phyloP scores from a whole-genome alignment of 768 basidiomycete genomes.

The Tylopilus intermedius region DNA sequence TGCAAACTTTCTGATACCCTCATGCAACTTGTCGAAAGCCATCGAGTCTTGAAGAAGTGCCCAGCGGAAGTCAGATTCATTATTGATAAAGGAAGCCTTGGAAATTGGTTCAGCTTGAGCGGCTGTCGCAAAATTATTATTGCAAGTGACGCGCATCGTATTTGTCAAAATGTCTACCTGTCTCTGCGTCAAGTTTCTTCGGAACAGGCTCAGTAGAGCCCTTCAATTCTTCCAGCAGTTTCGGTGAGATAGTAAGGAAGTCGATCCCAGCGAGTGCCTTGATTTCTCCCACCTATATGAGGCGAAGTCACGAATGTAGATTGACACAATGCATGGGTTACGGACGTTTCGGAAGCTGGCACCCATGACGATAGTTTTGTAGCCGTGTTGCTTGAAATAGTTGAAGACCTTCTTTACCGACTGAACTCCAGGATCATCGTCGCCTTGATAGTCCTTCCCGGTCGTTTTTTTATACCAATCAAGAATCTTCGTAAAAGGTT shows the following conservation, averaged over 20 bases:
- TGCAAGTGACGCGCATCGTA: not conserved
- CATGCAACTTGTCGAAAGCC: constrained; percentile 48
- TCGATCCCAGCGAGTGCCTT: constrained; percentile 91
- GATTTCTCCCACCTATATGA: constrained; percentile 76
- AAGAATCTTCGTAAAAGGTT: constrained; percentile 60
- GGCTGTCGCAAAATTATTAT: not conserved
- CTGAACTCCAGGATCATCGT: constrained; percentile 90
- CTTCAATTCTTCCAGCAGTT: constrained; percentile 85
- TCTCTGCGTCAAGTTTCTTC: constrained; percentile 69
- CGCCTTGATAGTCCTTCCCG: constrained; percentile 80
- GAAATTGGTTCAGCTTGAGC: constrained; percentile 59
- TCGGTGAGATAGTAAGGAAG: constrained; percentile 90
- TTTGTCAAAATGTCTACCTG: constrained; percentile 37
- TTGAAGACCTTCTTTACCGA: constrained; percentile 95
- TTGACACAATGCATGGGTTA: constrained; percentile 1
- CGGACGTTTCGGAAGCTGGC: constrained; percentile 95
- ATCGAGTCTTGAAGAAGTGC: constrained; percentile 81
- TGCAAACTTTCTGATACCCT: constrained; percentile 93
- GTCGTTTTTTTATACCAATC: constrained; percentile 96
- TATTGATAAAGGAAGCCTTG: constrained; percentile 80
- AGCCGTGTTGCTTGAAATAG: constrained; percentile 96
- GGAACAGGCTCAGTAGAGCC: constrained; percentile 66
- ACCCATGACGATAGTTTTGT: constrained; percentile 99
- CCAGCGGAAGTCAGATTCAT: constrained; percentile 94
- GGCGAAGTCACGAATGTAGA: not conserved